These are phyloP conservation scores for Backusella westeae DNA, from an alignment of 192 early-diverging fungal genomes.

Conservation along the genomic window DNA sequence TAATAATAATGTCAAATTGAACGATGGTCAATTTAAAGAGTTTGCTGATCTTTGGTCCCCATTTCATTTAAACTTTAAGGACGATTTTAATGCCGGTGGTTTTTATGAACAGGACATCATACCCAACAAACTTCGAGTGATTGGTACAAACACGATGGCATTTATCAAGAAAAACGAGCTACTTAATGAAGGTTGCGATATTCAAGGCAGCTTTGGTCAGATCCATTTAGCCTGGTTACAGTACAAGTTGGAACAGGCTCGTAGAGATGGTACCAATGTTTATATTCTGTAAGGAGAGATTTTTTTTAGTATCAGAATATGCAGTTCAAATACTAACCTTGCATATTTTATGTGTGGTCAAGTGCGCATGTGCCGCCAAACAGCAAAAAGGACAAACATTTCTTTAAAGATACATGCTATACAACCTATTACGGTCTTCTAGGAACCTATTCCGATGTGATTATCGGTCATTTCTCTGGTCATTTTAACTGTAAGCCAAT, in stretches of 20 bases:
- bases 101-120: conserved; percentile 38
- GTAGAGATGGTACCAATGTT: conserved; percentile 4
- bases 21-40: not conserved
- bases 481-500: conserved; percentile 31
- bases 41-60: conserved; percentile 35
- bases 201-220: conserved; percentile 16
- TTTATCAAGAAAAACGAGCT: conserved; percentile 30
- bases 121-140: conserved; percentile 12
- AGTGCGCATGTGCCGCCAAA: conserved; percentile 33
- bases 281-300: conserved; percentile 18
- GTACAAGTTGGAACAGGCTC: conserved; percentile 9
- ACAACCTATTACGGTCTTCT: conserved; percentile 28
- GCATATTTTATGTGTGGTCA: not conserved
- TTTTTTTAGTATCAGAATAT: not conserved
- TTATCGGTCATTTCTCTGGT: conserved; percentile 39
- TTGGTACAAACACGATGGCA: conserved; percentile 37
- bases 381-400: conserved; percentile 10
- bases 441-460: conserved; percentile 31
- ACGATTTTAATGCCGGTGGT: conserved; percentile 27
- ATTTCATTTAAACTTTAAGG: conserved; percentile 25
- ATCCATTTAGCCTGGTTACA: conserved; percentile 30
- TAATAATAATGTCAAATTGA: conserved; percentile 20
- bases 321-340: conserved; percentile 3
- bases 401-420: conserved; percentile 25
- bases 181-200: conserved; percentile 25